phyloP scores from a whole-genome alignment of 2,329 filamentous ascomycete genomes.

The Exophiala mesophila region DNA sequence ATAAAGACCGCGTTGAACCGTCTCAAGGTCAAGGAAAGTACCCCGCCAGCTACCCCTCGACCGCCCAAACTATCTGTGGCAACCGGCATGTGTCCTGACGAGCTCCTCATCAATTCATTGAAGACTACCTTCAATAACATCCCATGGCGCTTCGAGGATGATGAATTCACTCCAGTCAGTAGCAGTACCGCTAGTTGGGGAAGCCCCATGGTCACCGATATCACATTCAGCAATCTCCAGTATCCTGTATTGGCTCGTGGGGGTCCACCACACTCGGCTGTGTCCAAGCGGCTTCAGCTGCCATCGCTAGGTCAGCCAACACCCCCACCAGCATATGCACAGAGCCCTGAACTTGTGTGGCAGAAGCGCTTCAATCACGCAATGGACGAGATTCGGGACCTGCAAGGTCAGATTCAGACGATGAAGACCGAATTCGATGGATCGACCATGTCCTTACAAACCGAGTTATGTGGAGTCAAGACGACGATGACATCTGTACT shows the following conservation, averaged over 20 bases:
- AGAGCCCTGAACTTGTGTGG: constrained; percentile 21
- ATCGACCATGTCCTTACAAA: constrained; percentile 17
- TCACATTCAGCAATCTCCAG: constrained; percentile 7
- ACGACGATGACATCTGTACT: constrained; percentile 22
- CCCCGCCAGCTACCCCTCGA: constrained; percentile 19
- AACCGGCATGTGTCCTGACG: constrained; percentile 14
- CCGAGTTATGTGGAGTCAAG: constrained; percentile 21
- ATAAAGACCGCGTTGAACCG: constrained; percentile 22
- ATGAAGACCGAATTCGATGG: constrained; percentile 18
- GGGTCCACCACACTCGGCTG: constrained; percentile 5
- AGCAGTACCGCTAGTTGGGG: constrained; percentile 26
- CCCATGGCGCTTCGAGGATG: constrained; percentile 24
- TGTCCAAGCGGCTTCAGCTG: constrained; percentile 15
- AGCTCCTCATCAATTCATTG: constrained; percentile 19
- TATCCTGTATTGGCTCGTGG: constrained; percentile 5
- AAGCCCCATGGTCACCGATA: constrained; percentile 16
- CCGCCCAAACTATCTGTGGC: constrained; percentile 14
- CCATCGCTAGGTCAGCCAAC: constrained; percentile 9
- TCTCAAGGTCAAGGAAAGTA: constrained; percentile 12
- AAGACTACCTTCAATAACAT: constrained; percentile 23
- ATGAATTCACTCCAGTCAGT: constrained; percentile 24
- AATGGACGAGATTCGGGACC: constrained; percentile 24
- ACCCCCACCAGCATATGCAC: constrained; percentile 17
- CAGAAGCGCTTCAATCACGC: constrained; percentile 22
- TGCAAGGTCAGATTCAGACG: constrained; percentile 18